phyloP scores from a whole-genome alignment of 2,329 filamentous ascomycete genomes.

The Aspergillus pseudotamarii region DNA sequence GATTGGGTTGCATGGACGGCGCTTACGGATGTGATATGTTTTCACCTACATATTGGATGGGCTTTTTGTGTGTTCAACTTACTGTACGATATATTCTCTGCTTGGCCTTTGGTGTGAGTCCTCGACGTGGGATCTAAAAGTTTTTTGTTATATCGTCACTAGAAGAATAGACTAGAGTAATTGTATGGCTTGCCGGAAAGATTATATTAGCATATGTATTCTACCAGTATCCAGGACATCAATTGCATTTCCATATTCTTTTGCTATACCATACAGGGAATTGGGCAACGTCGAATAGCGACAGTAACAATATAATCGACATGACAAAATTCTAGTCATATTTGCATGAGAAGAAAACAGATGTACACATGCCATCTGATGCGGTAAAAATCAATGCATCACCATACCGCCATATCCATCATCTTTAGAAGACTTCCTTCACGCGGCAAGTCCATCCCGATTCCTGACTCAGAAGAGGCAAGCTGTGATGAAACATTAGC shows the following conservation, averaged over 20 bases:
- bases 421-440: conserved; percentile 65
- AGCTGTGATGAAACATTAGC: conserved; percentile 54
- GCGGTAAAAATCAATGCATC: conserved; percentile 21
- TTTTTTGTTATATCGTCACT: neutral
- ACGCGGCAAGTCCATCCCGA: conserved; percentile 92
- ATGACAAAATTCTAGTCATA: conserved; percentile 23
- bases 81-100: neutral
- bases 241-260: conserved; percentile 10
- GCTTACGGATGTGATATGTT: conserved; percentile 10
- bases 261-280: conserved; percentile 16
- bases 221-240: conserved; percentile 6
- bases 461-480: conserved; percentile 77
- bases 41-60: conserved; percentile 3
- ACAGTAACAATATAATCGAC: conserved; percentile 14
- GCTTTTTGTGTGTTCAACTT: neutral
- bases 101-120: neutral
- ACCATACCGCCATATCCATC: conserved; percentile 31
- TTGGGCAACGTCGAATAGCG: conserved; percentile 8
- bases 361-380: conserved; percentile 28
- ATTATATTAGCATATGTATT: neutral
- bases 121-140: neutral
- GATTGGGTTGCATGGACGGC: conserved; percentile 18
- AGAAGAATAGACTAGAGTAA: neutral
- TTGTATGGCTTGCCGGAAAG: neutral
- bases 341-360: conserved; percentile 30